Conservation (phyloP, 176 grass and related monocot genomes). For the Pontederia crassipes region DNA sequence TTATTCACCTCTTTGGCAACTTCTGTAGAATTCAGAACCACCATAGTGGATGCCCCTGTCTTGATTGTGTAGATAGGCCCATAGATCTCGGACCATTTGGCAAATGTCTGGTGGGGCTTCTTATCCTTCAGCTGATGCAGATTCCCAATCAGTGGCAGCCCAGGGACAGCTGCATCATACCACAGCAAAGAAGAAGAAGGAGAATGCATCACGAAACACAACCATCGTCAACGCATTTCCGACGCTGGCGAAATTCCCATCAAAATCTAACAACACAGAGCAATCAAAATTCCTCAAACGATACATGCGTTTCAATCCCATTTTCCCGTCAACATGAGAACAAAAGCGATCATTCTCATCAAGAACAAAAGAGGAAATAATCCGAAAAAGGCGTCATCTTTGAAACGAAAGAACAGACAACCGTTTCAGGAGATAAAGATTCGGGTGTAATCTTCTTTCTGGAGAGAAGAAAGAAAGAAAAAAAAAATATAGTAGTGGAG, state of each 20-base stretch:
- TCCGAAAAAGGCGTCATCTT: background rate
- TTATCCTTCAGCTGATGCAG: slow-evolving; percentile 78
- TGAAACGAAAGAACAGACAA: background rate
- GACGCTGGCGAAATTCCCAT: too few relatives aligned
- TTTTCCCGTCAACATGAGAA: too few relatives aligned
- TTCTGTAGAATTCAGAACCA: slow-evolving; percentile 73
- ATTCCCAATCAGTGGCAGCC: slow-evolving; percentile 74
- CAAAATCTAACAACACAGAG: too few relatives aligned
- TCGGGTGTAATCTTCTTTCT: background rate
- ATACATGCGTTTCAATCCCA: too few relatives aligned
- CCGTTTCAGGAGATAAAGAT: too few relatives aligned
- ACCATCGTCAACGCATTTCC: too few relatives aligned
- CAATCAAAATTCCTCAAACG: too few relatives aligned
- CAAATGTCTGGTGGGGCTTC: slow-evolving; percentile 69
- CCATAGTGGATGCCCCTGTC: slow-evolving; percentile 43
- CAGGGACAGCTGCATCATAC: slow-evolving; percentile 61
- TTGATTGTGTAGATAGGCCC: slow-evolving; percentile 76
- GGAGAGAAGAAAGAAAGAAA: background rate
- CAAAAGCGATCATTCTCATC: too few relatives aligned
- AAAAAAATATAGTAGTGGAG: background rate
- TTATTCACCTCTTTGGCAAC: slow-evolving; percentile 61
- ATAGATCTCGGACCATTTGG: slow-evolving; percentile 63
- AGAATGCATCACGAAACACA: background rate
- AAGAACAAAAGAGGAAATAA: background rate
- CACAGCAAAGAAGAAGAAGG: background rate